A percentile compares a stretch with the other conserved stretches of the same genome.
Evolutionary conservation across 495 filamentous ascomycete genomes (phyloP).

Genomic region (Penicillium paxilli): DNA sequence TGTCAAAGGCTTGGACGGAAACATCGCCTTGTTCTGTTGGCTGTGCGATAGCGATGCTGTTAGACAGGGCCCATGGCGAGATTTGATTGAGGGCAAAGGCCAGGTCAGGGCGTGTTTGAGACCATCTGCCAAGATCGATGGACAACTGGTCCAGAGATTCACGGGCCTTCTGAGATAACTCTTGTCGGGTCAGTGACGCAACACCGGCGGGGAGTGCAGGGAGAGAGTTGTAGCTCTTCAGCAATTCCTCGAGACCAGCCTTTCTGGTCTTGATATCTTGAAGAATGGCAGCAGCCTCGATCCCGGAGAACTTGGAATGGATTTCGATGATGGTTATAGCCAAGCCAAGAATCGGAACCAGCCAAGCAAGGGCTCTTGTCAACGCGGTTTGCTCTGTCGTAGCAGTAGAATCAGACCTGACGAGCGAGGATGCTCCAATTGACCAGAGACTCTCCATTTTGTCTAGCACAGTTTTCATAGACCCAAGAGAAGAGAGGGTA

Average conservation of each 20-base stretch:
- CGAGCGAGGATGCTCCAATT: conserved; percentile 29
- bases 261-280: conserved; percentile 50
- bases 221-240: conserved; percentile 42
- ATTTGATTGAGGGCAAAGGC: conserved; percentile 65
- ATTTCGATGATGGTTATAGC: conserved; percentile 50
- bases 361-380: conserved; percentile 42
- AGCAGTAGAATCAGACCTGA: conserved; percentile 22
- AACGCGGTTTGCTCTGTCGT: conserved; percentile 19
- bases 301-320: conserved; percentile 59
- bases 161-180: conserved; percentile 46
- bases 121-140: conserved; percentile 40
- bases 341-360: conserved; percentile 49
- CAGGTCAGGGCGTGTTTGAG: conserved; percentile 54
- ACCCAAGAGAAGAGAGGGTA: conserved; percentile 35
- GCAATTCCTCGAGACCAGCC: conserved; percentile 41
- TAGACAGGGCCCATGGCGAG: conserved; percentile 39
- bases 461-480: conserved; percentile 34
- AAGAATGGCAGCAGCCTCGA: conserved; percentile 41
- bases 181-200: conserved; percentile 41
- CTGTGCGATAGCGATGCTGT: conserved; percentile 9
- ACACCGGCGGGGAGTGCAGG: conserved; percentile 57
- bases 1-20: conserved; percentile 47
- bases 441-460: conserved; percentile 47
- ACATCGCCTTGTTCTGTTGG: conserved; percentile 16
- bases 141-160: conserved; percentile 44